Conservation (phyloP, 768 basidiomycete genomes). For the Chalciporus pseudorubinellus region DNA sequence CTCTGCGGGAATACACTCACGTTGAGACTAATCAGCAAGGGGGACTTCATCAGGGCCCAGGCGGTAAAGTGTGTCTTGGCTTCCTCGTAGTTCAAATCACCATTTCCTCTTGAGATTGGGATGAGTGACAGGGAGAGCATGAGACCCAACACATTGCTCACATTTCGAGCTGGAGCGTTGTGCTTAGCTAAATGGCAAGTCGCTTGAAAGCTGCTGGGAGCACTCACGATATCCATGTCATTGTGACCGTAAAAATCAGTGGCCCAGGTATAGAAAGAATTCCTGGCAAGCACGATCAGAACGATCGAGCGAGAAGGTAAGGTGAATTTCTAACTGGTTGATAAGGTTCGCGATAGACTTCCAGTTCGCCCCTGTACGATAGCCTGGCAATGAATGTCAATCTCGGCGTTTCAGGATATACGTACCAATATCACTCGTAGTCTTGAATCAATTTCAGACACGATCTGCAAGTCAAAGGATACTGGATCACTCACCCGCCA, state of each 20-base stretch:
- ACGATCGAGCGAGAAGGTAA: neutral
- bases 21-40: conserved; percentile 60
- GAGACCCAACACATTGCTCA: conserved; percentile 23
- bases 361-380: conserved; percentile 45
- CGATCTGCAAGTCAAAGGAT: neutral
- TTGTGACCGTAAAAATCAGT: conserved; percentile 68
- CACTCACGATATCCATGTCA: conserved; percentile 62
- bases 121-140: neutral
- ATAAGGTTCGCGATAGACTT: conserved; percentile 49
- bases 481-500: conserved; percentile 50
- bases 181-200: neutral
- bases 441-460: conserved; percentile 31
- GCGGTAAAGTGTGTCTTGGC: conserved; percentile 69
- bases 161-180: conserved; percentile 49
- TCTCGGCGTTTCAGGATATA: neutral
- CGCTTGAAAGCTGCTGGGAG: conserved; percentile 5
- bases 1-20: conserved; percentile 33
- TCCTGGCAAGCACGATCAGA: conserved; percentile 37
- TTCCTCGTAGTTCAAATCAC: conserved; percentile 58
- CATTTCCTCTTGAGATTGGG: conserved; percentile 50
- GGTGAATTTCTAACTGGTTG: conserved; percentile 41
- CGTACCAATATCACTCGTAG: conserved; percentile 49
- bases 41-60: conserved; percentile 71
- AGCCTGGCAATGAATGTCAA: neutral
- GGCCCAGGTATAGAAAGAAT: conserved; percentile 61